Base-by-base conservation (phyloP, 495 filamentous ascomycete genomes). In the Astrocystis sublimbata region DNA sequence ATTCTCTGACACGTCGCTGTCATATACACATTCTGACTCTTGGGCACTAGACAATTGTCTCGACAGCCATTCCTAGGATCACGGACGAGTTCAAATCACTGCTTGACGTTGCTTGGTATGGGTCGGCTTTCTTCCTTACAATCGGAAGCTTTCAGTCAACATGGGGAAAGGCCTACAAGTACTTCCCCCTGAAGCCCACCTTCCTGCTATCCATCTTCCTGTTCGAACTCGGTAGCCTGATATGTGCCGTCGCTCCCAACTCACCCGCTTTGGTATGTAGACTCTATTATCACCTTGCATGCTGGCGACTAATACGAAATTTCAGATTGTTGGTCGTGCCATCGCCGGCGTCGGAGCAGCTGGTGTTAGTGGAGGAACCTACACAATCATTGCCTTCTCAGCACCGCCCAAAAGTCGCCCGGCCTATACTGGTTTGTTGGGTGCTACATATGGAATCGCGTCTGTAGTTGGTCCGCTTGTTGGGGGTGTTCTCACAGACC, bases 401-500 rank as follows among this genome's bases (percentile, higher is more conserved):
- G 73, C 75, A 4, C 73, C 76, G 10, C 57, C 76, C 40, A 49
- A 71, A 15, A 76, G 75, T 61, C 70, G 70, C 17, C 76, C 81
- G 46, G 26, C 65, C 19, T 60, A 73, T 6, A 72, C 73, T 6
- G 75, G 72, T 17, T 66, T 78, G 24, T 73, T 78, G 62, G 76
- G 74, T 30, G 65, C 65, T 70, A 63, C 76, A 52, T 75, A 75
- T 57, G 60, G 61, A 23, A 58, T 68, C 10, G 64, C 65, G 1
- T 64, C 68, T 23, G 74, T 83, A 0, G 45, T 75, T 8, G 85
- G 83, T 1, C 85, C 85, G 3, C 54, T 87, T 5, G 46, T 87
- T 6, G 85, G 85, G 43, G 86, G 86, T 40, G 83, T 80, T 0
- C 85, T 89, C 51, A 88, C 86, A 7, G 81, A 85, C 45, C 71